Conservation (phyloP, 1,284 basidiomycete genomes). For the Cryptococcus sp. region DNA sequence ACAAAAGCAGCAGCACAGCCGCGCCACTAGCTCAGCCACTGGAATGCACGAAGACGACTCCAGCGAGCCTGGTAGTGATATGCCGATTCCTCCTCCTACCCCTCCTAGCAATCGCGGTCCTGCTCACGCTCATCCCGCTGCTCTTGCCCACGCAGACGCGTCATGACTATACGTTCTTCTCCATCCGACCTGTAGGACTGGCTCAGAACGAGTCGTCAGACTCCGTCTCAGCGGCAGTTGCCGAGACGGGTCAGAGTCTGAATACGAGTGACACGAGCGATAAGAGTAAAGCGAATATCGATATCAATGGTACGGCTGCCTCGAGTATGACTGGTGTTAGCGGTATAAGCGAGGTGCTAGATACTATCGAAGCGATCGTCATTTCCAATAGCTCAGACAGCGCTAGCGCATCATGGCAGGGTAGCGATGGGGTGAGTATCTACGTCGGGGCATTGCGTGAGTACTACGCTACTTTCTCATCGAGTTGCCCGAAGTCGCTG, state of each 20-base stretch:
- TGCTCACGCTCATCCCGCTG: slow-evolving; percentile 9
- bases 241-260: too few species aligned
- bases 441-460: slow-evolving; percentile 13
- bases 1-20: neutral
- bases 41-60: neutral
- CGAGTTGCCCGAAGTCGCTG: neutral
- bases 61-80: neutral
- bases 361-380: too few species aligned
- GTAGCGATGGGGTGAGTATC: slow-evolving; percentile 10
- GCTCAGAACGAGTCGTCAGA: too few species aligned
- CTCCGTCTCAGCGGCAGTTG: too few species aligned
- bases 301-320: too few species aligned
- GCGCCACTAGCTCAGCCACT: neutral
- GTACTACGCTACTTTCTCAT: neutral
- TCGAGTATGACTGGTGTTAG: too few species aligned
- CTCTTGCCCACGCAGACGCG: slow-evolving; percentile 7
- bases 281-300: too few species aligned
- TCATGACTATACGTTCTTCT: slow-evolving; percentile 8
- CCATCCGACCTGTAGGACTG: slow-evolving; percentile 4
- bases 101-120: slow-evolving; percentile 2
- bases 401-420: slow-evolving; percentile 5
- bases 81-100: slow-evolving; percentile 3
- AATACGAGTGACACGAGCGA: too few species aligned
- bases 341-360: too few species aligned
- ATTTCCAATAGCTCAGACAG: too few species aligned